Evolutionary conservation across 345 rosid species (phyloP), one percentile per base, ranked within the genome.

Genomic region (Toxicodendron radicans): DNA sequence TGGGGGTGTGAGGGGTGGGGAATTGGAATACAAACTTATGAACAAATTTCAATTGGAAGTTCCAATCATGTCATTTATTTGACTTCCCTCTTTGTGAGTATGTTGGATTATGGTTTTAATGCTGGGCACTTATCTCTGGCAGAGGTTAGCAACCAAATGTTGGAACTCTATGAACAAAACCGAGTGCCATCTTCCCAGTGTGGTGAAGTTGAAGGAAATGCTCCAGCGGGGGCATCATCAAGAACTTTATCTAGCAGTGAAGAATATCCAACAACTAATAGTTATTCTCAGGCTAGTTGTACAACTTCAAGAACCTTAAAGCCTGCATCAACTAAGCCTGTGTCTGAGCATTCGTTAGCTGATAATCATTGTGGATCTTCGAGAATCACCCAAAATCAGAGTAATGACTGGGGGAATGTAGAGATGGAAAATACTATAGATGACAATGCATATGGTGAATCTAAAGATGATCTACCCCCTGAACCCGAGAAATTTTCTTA

Each of bases 111-210:
- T 56, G 27, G 11, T 27, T n/a, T 3, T 24, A 12, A 56, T 49
- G n/a, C 30, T 63, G 13, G 21, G 21, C 9, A 2, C 3, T 53
- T 69, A 32, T 52, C 27, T 70, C 35, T 66, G 80, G 77, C 90
- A 86, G 86, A 86, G 80, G 87, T 84, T 51, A 84, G 90, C 83
- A 86, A 84, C 79, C 90, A 86, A 64, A 86, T 86, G 86, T 51
- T 82, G 81, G 87, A 86, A 76, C 77, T 86, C 11, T 84, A 84
- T 32, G 90, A 86, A 78, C 90, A 86, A 73, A 86, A 84, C 73
- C 68, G 84, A 66, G 73, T 84, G 61, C 86, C 83, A 53, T 76
- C 80, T 18, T 80, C 87, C 17, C 87, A 84, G 49, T 81, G 85
- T 53, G 81, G 84, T 80, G 86, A 86, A 58, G 76, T 75, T 59